Evolutionary conservation across 1,139 yeast genomes (phyloP), one percentile per base, ranked within the genome.

Genomic region (Geotrichum candidum): DNA sequence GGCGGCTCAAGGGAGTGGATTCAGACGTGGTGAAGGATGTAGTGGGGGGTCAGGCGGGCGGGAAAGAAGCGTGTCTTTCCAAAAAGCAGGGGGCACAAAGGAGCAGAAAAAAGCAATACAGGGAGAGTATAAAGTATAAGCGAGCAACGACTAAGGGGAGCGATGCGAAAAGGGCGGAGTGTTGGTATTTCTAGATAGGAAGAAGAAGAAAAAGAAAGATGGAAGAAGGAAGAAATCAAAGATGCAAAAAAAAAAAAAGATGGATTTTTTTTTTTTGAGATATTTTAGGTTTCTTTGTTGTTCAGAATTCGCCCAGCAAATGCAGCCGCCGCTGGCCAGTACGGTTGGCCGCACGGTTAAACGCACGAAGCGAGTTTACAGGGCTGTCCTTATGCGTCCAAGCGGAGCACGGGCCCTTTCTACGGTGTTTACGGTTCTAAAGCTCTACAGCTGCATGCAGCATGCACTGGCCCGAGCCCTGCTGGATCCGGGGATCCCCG

Each of bases 1-100:
- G 76, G 65, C 84, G 68, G 29, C 33, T 50, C 22, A 54, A 45
- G 22, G 56, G 33, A 38, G 29, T 51, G 53, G 59, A 22, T 53
- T 41, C 55, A 46, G 59, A 48, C 52, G 54, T 51, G 55, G 60
- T 60, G 46, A 45, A 45, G 51, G 41, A 22, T 46, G 53, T 33
- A 35, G 51, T 46, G 45, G 22, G 48, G 5, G 22, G 23, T 46
- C 18, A 48, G 29, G 31, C 27, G 15, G 22, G 41, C 27, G 23
- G 23, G n/a, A 59, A 48, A 55, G 50, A 53, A 23, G 35, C 18
- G 13, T 23, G 61, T 53, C 18, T 41, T 45, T 27, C 18, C n/a
- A 7, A 6, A 31, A 46, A 51, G 38, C 50, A 33, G 27, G 38
- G 52, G 52, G n/a, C 29, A 48, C 27, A 15, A 6, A 23, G 33